phyloP scores from a whole-genome alignment of 2,329 filamentous ascomycete genomes.

The Fusarium sp. region DNA sequence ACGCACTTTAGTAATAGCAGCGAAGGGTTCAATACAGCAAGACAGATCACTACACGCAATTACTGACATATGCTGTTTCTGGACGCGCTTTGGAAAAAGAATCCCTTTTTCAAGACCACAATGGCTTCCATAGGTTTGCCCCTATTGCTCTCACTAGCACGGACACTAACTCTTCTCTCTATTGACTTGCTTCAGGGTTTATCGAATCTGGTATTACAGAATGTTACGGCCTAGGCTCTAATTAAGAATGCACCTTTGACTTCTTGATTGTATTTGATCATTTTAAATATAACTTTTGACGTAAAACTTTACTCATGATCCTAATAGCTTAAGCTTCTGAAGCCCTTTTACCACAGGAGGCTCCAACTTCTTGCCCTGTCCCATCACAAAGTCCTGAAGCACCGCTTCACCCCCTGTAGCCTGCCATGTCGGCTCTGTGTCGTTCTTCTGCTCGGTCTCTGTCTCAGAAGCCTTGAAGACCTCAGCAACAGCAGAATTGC shows the following conservation, averaged over 20 bases:
- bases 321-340: constrained; percentile 65
- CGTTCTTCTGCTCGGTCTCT: constrained; percentile 38
- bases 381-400: constrained; percentile 64
- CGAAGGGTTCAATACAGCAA: too few species aligned
- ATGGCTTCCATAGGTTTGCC: too few species aligned
- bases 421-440: constrained; percentile 47
- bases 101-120: too few species aligned
- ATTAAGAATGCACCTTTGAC: background rate
- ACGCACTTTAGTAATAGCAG: too few species aligned
- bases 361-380: constrained; percentile 60
- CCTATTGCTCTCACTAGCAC: too few species aligned
- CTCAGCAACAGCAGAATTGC: constrained; percentile 74
- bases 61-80: too few species aligned
- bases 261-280: constrained; percentile 21
- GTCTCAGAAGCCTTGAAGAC: constrained; percentile 66
- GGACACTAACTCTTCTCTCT: too few species aligned
- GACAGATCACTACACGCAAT: too few species aligned
- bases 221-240: background rate
- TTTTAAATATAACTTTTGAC: constrained; percentile 21
- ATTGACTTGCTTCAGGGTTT: too few species aligned
- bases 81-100: too few species aligned
- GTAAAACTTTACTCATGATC: constrained; percentile 50
- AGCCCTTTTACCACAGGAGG: constrained; percentile 64
- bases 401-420: constrained; percentile 66
- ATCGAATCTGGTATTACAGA: too few species aligned